Evolutionary conservation across 257 asterid genomes (phyloP).

Genomic region (Plectranthus barbatus): DNA sequence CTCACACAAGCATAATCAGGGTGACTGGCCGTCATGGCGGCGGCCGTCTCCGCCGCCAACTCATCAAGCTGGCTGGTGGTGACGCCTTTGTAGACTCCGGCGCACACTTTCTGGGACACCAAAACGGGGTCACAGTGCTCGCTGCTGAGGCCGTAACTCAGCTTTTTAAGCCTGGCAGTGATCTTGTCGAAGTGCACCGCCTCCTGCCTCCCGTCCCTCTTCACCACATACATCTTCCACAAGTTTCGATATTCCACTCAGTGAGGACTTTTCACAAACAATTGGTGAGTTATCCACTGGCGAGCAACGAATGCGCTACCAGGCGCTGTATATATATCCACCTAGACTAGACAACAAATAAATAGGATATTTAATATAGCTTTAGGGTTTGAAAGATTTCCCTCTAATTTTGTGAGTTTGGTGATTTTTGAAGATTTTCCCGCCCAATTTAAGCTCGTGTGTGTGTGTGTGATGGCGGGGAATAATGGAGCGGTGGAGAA

Average conservation of each 20-base stretch:
- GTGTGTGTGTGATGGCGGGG: slow-evolving; percentile 31
- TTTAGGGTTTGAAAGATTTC: slow-evolving; percentile 28
- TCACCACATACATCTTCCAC: slow-evolving; percentile 71
- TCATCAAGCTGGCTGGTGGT: slow-evolving; percentile 97
- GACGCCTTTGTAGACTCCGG: slow-evolving; percentile 91
- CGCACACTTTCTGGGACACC: slow-evolving; percentile 88
- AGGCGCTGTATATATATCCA: neutral
- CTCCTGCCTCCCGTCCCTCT: slow-evolving; percentile 95
- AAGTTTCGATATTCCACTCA: neutral
- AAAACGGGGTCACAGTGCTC: slow-evolving; percentile 92
- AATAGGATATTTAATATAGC: neutral
- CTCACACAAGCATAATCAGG: slow-evolving; percentile 95
- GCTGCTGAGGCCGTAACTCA: slow-evolving; percentile 82
- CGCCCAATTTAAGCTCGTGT: slow-evolving; percentile 38
- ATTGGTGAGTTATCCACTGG: slow-evolving; percentile 7
- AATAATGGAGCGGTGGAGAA: slow-evolving; percentile 18
- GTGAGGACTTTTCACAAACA: slow-evolving; percentile 40
- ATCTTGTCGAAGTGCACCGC: slow-evolving; percentile 92
- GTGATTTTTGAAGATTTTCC: slow-evolving; percentile 42
- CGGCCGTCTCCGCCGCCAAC: slow-evolving; percentile 96
- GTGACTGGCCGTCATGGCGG: slow-evolving; percentile 86
- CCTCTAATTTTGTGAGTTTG: slow-evolving; percentile 22
- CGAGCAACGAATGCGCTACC: neutral
- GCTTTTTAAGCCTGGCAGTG: slow-evolving; percentile 84
- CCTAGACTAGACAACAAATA: no score